Evolutionary conservation across 108 stramenopile species (phyloP), one percentile per base, ranked within the genome.

Genomic region (Seminavis robusta): DNA sequence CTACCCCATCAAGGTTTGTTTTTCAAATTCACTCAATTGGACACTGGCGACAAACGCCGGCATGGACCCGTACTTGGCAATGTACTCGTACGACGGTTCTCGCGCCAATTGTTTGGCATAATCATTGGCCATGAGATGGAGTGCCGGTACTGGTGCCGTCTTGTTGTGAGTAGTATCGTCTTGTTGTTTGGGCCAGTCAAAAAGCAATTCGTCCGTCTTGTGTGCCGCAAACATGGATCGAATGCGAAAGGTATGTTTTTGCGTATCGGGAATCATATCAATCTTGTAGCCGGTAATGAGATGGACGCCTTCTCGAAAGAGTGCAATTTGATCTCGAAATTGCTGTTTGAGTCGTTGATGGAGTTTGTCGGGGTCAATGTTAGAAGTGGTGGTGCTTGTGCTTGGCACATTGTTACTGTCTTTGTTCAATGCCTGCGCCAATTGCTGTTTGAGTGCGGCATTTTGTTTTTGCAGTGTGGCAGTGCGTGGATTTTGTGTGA

Each of bases 1-100:
- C 16, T 52, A 52, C 39, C 32, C 34, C 61, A 75, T 69, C 47
- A 83, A 72, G 16, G 98, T 98, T 65, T 95, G 94, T 55, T 94
- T 90, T 54, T 94, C 94, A 67, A 97, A 96, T 40, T 95, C 63
- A 23, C 66, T 63, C 50, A 94, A 52, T 26, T 90, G 90, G 4
- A 92, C 75, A 54, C 86, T 82, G 8, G 95, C 90, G 71, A 97
- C 63, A 71, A 98, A 98, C 23, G 94, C 98, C 3, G 98, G 98
- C 26, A 95, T 57, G 36, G 84, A 84, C 36, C 89, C 69, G 67
- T 69, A 94, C 40, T 88, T 84, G 20, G 67, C 75, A 62, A 98
- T 77, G 63, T 94, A 95, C 32, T 81, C 58, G 51, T 79, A 81
- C 47, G 74, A 65, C 0, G 82, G 84, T 8, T 75, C 77, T 29